phyloP scores from a whole-genome alignment of 179 eudicot species.

The Actinidia arguta region DNA sequence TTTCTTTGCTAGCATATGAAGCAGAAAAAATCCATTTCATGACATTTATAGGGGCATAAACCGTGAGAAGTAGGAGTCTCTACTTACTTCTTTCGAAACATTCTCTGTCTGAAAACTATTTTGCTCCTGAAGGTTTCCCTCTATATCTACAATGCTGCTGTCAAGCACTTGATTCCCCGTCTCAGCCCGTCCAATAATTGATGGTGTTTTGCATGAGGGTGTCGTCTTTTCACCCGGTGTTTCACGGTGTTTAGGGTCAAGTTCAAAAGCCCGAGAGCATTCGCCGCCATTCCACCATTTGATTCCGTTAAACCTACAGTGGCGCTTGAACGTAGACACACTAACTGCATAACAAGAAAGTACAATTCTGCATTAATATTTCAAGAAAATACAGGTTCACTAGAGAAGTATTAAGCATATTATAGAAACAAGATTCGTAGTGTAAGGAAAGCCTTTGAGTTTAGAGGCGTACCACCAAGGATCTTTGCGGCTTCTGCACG shows the following conservation, averaged over 20 bases:
- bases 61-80: no score
- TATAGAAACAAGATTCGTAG: background rate
- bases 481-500: background rate
- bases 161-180: no score
- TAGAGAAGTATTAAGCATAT: background rate
- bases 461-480: background rate
- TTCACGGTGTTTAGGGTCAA: background rate
- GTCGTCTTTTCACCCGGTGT: background rate
- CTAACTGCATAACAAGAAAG: background rate
- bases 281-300: background rate
- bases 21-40: no score
- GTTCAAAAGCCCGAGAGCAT: background rate
- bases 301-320: background rate
- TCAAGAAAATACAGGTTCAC: background rate
- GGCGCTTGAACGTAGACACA: background rate
- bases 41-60: no score
- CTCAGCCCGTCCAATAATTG: no score
- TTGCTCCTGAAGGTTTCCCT: no score
- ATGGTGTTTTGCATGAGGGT: background rate
- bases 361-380: background rate
- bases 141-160: no score
- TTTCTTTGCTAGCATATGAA: no score
- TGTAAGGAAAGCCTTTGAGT: background rate
- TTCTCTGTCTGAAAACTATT: no score
- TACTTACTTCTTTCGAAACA: no score